A percentile compares a stretch with the other conserved stretches of the same genome.
Evolutionary conservation across 179 eudicot species (phyloP).

Genomic region (Silene coronaria): DNA sequence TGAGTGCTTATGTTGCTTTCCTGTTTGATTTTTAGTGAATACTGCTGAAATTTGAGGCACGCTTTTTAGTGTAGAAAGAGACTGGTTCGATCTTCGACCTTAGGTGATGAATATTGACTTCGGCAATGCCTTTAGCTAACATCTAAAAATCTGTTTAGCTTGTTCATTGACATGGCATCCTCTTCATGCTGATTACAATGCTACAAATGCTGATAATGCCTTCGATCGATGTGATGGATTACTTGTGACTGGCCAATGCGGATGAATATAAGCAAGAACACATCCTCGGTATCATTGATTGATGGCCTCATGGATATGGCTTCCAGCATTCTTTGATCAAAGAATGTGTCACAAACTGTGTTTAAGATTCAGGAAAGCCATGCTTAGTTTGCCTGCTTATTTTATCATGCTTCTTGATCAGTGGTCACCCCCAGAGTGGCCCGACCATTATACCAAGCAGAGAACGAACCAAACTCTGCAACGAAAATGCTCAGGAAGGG

Average conservation of each 20-base stretch:
- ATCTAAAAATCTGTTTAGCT: no score
- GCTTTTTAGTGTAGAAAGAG: no score
- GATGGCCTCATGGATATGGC: constrained; percentile 97
- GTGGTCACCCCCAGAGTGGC: constrained; percentile 63
- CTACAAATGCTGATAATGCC: constrained; percentile 29
- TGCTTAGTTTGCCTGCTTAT: constrained; percentile 80
- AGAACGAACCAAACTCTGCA: constrained; percentile 18
- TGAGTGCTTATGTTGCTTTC: no score
- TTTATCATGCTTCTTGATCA: constrained; percentile 94
- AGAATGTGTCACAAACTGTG: constrained; percentile 76
- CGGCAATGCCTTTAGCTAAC: not conserved
- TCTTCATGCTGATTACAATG: not conserved
- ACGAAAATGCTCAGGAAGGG: constrained; percentile 44
- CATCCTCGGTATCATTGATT: constrained; percentile 90
- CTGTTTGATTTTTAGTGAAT: no score
- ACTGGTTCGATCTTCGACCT: no score
- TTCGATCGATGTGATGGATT: constrained; percentile 95
- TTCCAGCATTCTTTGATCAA: constrained; percentile 85
- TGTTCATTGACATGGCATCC: no score
- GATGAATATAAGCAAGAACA: constrained; percentile 91
- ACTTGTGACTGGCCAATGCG: constrained; percentile 77
- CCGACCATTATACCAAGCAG: no score
- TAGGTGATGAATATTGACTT: no score
- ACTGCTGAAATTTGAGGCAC: no score
- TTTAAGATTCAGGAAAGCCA: constrained; percentile 91